Conservation (phyloP, 345 rosid species). For the Turritis glabra region DNA sequence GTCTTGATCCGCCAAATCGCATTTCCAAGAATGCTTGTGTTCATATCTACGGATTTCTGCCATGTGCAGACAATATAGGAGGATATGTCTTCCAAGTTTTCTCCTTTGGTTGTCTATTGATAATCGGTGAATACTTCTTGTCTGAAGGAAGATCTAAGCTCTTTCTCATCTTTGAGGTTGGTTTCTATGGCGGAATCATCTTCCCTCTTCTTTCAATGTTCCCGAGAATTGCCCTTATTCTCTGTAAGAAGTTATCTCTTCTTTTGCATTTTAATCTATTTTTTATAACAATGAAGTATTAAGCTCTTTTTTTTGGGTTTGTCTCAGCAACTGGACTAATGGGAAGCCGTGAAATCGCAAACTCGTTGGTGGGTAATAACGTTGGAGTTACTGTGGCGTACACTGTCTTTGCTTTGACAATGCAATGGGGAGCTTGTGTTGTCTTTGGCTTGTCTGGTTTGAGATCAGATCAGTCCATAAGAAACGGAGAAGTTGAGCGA, state of each 20-base stretch:
- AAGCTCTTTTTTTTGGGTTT: not conserved
- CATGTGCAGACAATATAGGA: conserved; percentile 31
- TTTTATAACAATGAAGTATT: no score
- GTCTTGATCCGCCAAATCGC: conserved; percentile 9
- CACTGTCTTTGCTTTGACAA: conserved; percentile 36
- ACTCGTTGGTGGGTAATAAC: conserved; percentile 29
- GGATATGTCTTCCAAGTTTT: conserved; percentile 37
- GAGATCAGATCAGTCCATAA: conserved; percentile 1
- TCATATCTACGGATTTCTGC: conserved; percentile 33
- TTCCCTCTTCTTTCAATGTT: conserved; percentile 37
- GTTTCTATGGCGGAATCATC: conserved; percentile 32
- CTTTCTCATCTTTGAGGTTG: conserved; percentile 35
- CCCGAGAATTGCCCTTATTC: conserved; percentile 26
- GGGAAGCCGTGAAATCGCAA: conserved; percentile 29
- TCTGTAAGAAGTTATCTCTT: conserved; percentile 39
- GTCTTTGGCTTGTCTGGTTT: conserved; percentile 35
- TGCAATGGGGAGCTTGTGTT: conserved; percentile 42
- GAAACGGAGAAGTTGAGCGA: conserved; percentile 8
- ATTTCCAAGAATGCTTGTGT: conserved; percentile 14
- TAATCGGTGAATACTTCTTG: conserved; percentile 29
- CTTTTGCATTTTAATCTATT: no score
- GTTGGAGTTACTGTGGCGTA: conserved; percentile 35
- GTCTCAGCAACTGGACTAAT: conserved; percentile 32
- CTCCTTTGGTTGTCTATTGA: conserved; percentile 24
- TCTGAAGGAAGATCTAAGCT: conserved; percentile 27